phyloP scores from a whole-genome alignment of 1,139 yeast species.

The Diutina catenulata region DNA sequence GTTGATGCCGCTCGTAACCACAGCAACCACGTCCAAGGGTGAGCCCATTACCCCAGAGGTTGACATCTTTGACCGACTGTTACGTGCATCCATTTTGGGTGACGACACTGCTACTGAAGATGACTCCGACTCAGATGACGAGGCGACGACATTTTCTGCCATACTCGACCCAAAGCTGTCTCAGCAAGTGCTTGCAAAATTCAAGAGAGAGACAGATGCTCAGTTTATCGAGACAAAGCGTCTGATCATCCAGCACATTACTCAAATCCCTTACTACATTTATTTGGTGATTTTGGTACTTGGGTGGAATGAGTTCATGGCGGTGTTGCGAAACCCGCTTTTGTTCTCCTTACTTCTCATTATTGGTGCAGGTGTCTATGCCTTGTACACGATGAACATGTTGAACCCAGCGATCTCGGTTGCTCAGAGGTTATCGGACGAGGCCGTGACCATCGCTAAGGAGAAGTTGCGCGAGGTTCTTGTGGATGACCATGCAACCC shows the following conservation, averaged over 20 bases:
- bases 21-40: conserved; percentile 43
- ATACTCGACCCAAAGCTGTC: conserved; percentile 49
- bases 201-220: conserved; percentile 71
- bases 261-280: conserved; percentile 78
- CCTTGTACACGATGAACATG: conserved; percentile 59
- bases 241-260: conserved; percentile 53
- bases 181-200: conserved; percentile 46
- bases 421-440: conserved; percentile 43
- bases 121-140: conserved; percentile 22
- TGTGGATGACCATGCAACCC: conserved; percentile 17
- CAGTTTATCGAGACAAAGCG: conserved; percentile 78
- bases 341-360: conserved; percentile 51
- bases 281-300: conserved; percentile 59
- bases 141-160: conserved; percentile 31
- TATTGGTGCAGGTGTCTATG: conserved; percentile 48
- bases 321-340: conserved; percentile 73
- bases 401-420: conserved; percentile 67
- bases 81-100: conserved; percentile 14
- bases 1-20: conserved; percentile 47
- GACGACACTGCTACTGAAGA: conserved; percentile 19
- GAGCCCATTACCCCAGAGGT: conserved; percentile 47
- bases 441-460: conserved; percentile 44
- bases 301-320: conserved; percentile 96
- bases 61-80: conserved; percentile 18
- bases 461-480: conserved; percentile 43